Conservation (phyloP, 129 eudicot species). For the Silybum marianum region DNA sequence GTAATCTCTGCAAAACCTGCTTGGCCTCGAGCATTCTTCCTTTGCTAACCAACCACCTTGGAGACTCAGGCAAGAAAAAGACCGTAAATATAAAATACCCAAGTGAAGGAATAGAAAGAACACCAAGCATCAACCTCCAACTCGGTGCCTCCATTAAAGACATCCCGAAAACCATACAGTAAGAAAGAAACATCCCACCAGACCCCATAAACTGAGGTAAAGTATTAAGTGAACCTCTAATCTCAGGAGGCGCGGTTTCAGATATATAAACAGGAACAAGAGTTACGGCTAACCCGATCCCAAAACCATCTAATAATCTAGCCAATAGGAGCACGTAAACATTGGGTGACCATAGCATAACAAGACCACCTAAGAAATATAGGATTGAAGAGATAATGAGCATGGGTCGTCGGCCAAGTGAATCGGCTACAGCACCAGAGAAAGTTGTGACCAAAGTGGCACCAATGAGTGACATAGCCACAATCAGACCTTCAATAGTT, state of each 20-base stretch:
- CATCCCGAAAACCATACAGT: constrained; percentile 86
- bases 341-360: constrained; percentile 91
- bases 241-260: constrained; percentile 87
- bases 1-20: constrained; percentile 68
- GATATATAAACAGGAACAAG: constrained; percentile 84
- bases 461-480: constrained; percentile 89
- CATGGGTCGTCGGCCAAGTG: constrained; percentile 85
- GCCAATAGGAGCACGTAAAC: constrained; percentile 70
- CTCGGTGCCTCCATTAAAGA: constrained; percentile 64
- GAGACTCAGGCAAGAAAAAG: constrained; percentile 89
- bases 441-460: constrained; percentile 79
- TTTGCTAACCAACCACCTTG: constrained; percentile 97
- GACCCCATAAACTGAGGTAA: constrained; percentile 86
- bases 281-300: constrained; percentile 78
- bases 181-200: constrained; percentile 76
- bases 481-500: constrained; percentile 76
- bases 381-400: constrained; percentile 62
- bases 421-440: constrained; percentile 79
- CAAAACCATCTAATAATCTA: constrained; percentile 79
- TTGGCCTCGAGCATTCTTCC: constrained; percentile 85
- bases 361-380: constrained; percentile 64
- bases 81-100: constrained; percentile 53
- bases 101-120: constrained; percentile 76
- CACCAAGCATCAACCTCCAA: constrained; percentile 94
- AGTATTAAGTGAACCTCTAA: constrained; percentile 74